These are phyloP conservation scores for Boechera stricta DNA, from an alignment of 345 rosid species.

Conservation along the genomic window DNA sequence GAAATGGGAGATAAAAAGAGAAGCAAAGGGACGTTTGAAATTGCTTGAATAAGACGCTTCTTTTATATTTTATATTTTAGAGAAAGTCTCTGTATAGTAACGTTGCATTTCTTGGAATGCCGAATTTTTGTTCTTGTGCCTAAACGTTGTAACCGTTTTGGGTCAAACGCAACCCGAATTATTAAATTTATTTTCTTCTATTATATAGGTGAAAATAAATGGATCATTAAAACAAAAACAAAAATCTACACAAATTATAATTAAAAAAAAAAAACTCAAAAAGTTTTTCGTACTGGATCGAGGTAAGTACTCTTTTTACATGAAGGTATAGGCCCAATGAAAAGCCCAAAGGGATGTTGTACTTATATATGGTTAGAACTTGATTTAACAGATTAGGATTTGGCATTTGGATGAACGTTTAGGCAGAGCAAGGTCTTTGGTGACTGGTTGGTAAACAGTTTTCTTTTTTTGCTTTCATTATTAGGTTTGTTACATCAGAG, in stretches of 20 bases:
- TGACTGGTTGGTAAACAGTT: too few relatives aligned
- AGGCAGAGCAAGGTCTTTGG: too few relatives aligned
- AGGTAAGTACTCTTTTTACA: too few relatives aligned
- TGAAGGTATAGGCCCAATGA: not conserved
- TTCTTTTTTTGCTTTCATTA: too few relatives aligned
- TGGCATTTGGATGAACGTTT: too few relatives aligned
- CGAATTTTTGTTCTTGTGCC: not conserved
- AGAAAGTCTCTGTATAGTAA: not conserved
- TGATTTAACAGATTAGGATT: too few relatives aligned
- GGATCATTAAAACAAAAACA: not conserved
- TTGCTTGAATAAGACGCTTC: conserved; percentile 40
- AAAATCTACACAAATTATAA: not conserved
- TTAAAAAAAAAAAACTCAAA: too few relatives aligned
- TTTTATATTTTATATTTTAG: not conserved
- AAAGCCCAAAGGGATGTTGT: not conserved
- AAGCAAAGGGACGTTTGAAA: conserved; percentile 14
- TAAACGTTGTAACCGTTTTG: conserved; percentile 35
- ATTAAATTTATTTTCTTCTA: not conserved
- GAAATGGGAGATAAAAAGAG: conserved; percentile 1
- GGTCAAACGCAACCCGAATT: not conserved
- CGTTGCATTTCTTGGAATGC: conserved; percentile 36
- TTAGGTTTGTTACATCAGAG: too few relatives aligned
- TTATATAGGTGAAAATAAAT: not conserved
- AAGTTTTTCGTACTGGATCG: too few relatives aligned
- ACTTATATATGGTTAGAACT: too few relatives aligned